These are phyloP conservation scores for Aspergillus indologenus DNA, from an alignment of 495 filamentous ascomycete species.

Conservation along the genomic window DNA sequence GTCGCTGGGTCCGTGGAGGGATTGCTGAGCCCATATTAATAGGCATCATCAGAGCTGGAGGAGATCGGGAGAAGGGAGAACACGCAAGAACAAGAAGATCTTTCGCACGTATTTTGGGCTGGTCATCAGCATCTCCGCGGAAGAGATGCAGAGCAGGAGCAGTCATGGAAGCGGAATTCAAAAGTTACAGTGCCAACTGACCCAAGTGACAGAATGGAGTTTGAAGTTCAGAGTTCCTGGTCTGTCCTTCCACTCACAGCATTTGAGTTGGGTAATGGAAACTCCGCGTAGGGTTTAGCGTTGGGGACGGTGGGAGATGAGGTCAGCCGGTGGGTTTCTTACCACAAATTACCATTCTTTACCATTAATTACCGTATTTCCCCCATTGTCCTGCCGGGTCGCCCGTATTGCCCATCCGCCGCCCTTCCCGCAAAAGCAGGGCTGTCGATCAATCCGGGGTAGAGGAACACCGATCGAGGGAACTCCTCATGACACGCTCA, in stretches of 20 bases:
- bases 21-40: not conserved
- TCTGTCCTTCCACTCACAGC: conserved; percentile 31
- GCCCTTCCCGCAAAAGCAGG: not conserved
- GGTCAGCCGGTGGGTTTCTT: not conserved
- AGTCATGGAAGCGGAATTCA: too few species aligned
- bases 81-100: not conserved
- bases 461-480: not conserved
- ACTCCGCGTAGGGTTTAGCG: conserved; percentile 30
- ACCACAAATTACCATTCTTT: not conserved
- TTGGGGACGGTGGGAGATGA: conserved; percentile 8
- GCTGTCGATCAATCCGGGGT: conserved; percentile 5
- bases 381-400: not conserved
- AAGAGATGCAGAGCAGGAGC: not conserved
- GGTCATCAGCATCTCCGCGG: conserved; percentile 12
- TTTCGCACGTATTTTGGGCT: not conserved
- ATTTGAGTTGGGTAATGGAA: conserved; percentile 44
- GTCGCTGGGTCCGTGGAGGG: not conserved
- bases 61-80: not conserved
- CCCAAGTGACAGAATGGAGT: too few species aligned
- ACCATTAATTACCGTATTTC: not conserved
- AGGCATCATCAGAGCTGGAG: not conserved
- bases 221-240: not conserved
- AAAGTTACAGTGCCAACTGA: not conserved
- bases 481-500: not conserved
- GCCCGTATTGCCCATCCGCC: not conserved